Base-by-base conservation (phyloP, 371 early-diverging fungal species). In the Mucor ambiguus region DNA sequence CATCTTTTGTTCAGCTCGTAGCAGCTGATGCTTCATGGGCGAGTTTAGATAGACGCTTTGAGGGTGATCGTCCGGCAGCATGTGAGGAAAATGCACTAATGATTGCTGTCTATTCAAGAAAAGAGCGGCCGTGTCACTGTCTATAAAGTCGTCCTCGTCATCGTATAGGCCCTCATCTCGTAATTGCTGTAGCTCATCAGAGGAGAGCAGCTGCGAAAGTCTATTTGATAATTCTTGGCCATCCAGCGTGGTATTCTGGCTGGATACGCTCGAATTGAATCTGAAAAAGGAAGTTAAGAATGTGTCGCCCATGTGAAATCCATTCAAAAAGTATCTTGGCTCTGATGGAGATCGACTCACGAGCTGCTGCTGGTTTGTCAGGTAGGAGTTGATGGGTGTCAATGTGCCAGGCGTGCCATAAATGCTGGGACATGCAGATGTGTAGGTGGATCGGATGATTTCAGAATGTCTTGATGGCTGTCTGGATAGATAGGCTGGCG, bases 271-370 rank as follows among this genome's bases (percentile, higher is more conserved):
- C 4, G 22, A 18, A 14, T 24, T 37, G 16, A 38, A 37, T 46
- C 58, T 59, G 28, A 80, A 38, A 61, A 80, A 75, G 8, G 80
- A 80, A 1, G 77, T 75, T 30, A 80, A 24, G 41, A 80, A 80
- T 4, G 77, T 62, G 7, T 77, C 77, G 0, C 80, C 80, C 73
- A 80, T 75, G 54, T 77, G 80, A 8, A 80, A 68, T 22, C 77
- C 75, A 22, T 69, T 80, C 66, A 69, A 61, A 32, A 66, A 73
- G 55, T 69, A 72, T 16, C 68, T 41, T 26, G 69, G 63, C 29
- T 73, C 69, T 55, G 56, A 66, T 20, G 65, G 29, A 14, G 68
- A 37, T 24, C 52, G 46, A 4, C 63, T 35, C 20, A 62, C 58
- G 6, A 68, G n/a, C 41, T 65, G 69, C 38, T 38, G 66, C 22